Evolutionary conservation across 768 basidiomycete species (phyloP), one percentile per base, ranked within the genome.

Genomic region (Crassisporium funariophilum): DNA sequence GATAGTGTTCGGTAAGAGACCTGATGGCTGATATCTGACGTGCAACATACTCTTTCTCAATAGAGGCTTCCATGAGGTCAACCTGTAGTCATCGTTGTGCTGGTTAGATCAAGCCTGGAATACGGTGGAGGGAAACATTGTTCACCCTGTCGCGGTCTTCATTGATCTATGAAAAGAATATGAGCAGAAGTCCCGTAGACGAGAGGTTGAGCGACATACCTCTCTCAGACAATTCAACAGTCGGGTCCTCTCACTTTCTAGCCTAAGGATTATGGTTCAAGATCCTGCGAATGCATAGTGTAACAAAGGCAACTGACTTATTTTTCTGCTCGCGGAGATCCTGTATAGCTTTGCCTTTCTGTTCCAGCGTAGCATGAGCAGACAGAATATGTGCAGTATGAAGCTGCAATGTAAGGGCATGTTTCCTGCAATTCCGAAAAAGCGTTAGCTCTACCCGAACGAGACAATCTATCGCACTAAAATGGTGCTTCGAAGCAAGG

Each of bases 311-410:
- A 24, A 53, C 81, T 35, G 60, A 90, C 89, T 87, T 85, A 64
- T 91, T 90, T 65, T 85, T 86, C 70, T 92, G 90, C 64, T 90
- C 89, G 44, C 79, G 80, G 35, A 92, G 71, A 60, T 91, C 89
- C 66, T 91, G 86, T 12, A 92, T 81, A 6, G 85, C 78, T 54
- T 82, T 88, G 52, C 78, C 78, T 62, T 90, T 91, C 62, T 86
- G 81, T 50, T 91, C 87, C 4, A 92, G 71, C 22, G 83, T 78
- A 2, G 87, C 82, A 61, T 92, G 89, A 5, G 88, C 88, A 6
- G 90, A 89, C 2, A 92, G 71, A 34, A 92, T 89, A 61, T 92
- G 88, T 8, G 91, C 89, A 8, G 91, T 92, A 55, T 92, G 91
- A 25, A 92, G 70, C 64, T 92, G 90, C 34, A 92, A 70, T 7